These are phyloP conservation scores for Elongisporangium senticosum DNA, from an alignment of 352 stramenopile species.

Conservation along the genomic window DNA sequence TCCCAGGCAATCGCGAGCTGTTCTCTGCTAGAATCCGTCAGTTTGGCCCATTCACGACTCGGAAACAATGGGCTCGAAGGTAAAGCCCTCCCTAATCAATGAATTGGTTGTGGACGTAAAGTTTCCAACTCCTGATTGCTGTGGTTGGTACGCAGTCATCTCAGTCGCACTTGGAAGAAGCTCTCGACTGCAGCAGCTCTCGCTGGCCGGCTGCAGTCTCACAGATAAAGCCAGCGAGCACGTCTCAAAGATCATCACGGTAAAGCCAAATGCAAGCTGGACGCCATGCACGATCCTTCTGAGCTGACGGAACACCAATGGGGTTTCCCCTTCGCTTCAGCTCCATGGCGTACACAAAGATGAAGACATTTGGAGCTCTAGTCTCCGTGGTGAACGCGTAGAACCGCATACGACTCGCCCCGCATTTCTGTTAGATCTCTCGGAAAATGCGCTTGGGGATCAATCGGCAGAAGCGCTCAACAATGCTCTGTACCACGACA, in stretches of 20 bases:
- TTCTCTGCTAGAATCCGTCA: constrained; percentile 20
- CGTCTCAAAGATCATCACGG: constrained; percentile 56
- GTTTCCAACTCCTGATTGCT: not conserved
- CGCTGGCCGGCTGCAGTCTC: constrained; percentile 34
- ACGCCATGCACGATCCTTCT: no score
- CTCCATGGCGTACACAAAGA: constrained; percentile 48
- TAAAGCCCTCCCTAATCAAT: not conserved
- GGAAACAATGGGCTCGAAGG: constrained; percentile 21
- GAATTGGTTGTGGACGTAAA: not conserved
- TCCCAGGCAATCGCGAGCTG: constrained; percentile 25
- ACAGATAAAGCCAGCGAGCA: constrained; percentile 43
- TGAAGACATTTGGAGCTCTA: constrained; percentile 51
- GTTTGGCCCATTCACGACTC: constrained; percentile 12
- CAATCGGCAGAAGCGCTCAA: constrained; percentile 27
- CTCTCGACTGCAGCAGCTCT: constrained; percentile 31
- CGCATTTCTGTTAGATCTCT: constrained; percentile 39
- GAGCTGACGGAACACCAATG: not conserved
- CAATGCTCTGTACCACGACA: constrained; percentile 57
- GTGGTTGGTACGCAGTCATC: constrained; percentile 13
- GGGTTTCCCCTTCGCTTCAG: constrained; percentile 10
- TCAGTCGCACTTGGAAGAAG: constrained; percentile 35
- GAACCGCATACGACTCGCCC: constrained; percentile 4
- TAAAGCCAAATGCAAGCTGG: constrained; percentile 6
- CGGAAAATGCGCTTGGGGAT: constrained; percentile 39
- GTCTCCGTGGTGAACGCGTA: constrained; percentile 26